Base-by-base conservation (phyloP, 1,284 basidiomycete species). In the Ustilago tritici region DNA sequence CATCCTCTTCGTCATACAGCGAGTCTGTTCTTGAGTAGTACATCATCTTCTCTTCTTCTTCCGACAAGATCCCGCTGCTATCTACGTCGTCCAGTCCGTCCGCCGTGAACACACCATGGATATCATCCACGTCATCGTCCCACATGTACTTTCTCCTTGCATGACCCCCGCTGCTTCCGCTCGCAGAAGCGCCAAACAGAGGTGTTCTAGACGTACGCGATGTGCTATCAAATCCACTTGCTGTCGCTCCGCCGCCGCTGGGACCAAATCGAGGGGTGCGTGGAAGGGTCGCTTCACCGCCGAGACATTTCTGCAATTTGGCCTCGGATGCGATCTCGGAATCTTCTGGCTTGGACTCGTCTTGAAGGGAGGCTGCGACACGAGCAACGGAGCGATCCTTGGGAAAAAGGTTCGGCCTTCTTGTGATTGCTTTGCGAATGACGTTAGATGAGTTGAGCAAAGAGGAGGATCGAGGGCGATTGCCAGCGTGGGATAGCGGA, bases 321-420 rank as follows among this genome's bases (percentile, higher is more conserved):
- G 84, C 84, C 57, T 85, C 84, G 0, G 82, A 84, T 6, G 83
- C 83, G 31, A 84, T 75, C 43, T 85, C 84, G 3, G 73, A 78
- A 36, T 83, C 82, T 41, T 71, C 61, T 0, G 84, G 84, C 19
- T 69, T 67, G 53, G 47, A 65, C 41, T 85, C 84, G 54, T 83
- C 84, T 32, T 76, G 74, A 3, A 85, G 61, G 9, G 78, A 73
- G 50, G 82, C 84, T 9, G 83, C 79, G 14, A 85, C 84, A 35
- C 84, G 76, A 12, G 79, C 60, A 15, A 84, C 65, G n/a, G 69
- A 68, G 4, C 74, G 69, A 54, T 82, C 81, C 31, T 66, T 71
- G 12, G 78, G 78, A 6, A 76, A 28, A 2, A 77, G 68, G 49
- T 79, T 81, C 15, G 47, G 66, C 19, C 79, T 57, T 1, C 74